Evolutionary conservation across 2,329 filamentous ascomycete species (phyloP).

Genomic region (Cercospora janseana): DNA sequence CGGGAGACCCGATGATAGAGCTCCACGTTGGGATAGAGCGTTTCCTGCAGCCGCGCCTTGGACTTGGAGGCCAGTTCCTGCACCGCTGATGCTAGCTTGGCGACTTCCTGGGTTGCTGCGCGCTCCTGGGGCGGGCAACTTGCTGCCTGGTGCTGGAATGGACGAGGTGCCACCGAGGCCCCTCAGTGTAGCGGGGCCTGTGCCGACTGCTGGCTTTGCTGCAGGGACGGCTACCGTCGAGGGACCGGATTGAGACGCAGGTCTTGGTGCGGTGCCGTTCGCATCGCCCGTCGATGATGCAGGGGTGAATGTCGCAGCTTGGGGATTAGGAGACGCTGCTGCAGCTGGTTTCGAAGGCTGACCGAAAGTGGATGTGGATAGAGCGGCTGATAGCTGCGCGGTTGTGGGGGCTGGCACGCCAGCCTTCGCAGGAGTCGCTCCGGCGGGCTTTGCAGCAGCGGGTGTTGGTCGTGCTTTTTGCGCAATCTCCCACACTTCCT

Average conservation of each 20-base stretch:
- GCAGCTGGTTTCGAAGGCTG: conserved; percentile 24
- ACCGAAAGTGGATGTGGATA: conserved; percentile 23
- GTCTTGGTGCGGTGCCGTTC: neutral
- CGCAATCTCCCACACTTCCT: conserved; percentile 81
- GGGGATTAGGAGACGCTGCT: conserved; percentile 21
- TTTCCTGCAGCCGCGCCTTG: conserved; percentile 21
- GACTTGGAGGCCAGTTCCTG: conserved; percentile 15
- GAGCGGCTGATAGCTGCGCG: conserved; percentile 13
- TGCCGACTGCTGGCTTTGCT: conserved; percentile 13
- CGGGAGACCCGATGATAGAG: conserved; percentile 28
- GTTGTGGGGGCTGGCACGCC: conserved; percentile 18
- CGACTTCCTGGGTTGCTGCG: conserved; percentile 23
- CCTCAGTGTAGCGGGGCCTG: conserved; percentile 15
- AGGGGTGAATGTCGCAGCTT: conserved; percentile 22
- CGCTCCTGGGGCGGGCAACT: conserved; percentile 14
- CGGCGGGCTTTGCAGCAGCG: conserved; percentile 16
- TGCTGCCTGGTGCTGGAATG: conserved; percentile 24
- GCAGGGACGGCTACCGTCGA: conserved; percentile 9
- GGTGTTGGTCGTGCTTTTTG: conserved; percentile 54
- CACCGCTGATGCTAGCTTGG: conserved; percentile 15
- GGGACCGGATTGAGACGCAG: conserved; percentile 5
- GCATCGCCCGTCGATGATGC: conserved; percentile 1
- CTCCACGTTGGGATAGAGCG: conserved; percentile 10
- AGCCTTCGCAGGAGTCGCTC: conserved; percentile 21
- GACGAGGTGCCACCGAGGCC: conserved; percentile 15